phyloP scores from a whole-genome alignment of 306 rosid species.

The Fragaria vesca region DNA sequence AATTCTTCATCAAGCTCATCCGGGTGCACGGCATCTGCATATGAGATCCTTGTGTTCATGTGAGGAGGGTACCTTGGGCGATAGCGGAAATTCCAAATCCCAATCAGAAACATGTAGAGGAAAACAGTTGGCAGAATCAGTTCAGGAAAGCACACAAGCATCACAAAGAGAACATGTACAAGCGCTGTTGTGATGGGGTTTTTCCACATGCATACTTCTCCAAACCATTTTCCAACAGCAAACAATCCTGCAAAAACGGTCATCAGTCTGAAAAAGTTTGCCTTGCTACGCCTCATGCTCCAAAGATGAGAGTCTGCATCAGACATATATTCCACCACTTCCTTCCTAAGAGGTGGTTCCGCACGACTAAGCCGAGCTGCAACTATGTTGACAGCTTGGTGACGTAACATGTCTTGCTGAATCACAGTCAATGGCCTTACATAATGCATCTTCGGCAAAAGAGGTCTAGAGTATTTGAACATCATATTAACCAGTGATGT shows the following conservation, averaged over 20 bases:
- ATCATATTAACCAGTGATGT: slow-evolving; percentile 59
- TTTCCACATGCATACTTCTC: slow-evolving; percentile 74
- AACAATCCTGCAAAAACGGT: slow-evolving; percentile 50
- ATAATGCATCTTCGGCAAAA: slow-evolving; percentile 93
- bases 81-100: slow-evolving; percentile 76
- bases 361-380: slow-evolving; percentile 74
- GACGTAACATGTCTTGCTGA: slow-evolving; percentile 72
- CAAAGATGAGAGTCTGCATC: slow-evolving; percentile 79
- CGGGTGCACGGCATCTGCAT: slow-evolving; percentile 51
- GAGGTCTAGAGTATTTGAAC: slow-evolving; percentile 62
- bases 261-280: slow-evolving; percentile 71
- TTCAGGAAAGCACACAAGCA: slow-evolving; percentile 83
- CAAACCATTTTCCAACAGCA: slow-evolving; percentile 62
- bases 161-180: slow-evolving; percentile 73
- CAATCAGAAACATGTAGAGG: slow-evolving; percentile 86
- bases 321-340: slow-evolving; percentile 83
- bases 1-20: slow-evolving; percentile 94
- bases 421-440: slow-evolving; percentile 56
- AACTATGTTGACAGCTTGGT: slow-evolving; percentile 63
- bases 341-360: slow-evolving; percentile 84
- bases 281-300: slow-evolving; percentile 98
- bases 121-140: slow-evolving; percentile 81
- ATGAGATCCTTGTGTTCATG: slow-evolving; percentile 72
- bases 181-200: slow-evolving; percentile 64
- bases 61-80: slow-evolving; percentile 81